phyloP scores from a whole-genome alignment of 306 rosid genomes.

The Vigna reflexopilosa region DNA sequence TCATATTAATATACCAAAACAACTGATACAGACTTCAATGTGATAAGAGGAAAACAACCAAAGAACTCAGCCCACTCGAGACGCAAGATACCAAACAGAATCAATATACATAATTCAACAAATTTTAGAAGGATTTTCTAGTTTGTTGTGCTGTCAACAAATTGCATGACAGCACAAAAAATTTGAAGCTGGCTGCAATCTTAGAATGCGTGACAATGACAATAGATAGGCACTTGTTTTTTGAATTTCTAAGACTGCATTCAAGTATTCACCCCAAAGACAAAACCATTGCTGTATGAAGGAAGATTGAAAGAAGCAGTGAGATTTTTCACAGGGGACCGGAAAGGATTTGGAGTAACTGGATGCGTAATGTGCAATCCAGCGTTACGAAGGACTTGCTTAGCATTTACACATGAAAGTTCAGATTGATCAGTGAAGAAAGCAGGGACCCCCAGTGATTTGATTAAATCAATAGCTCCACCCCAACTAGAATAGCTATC shows the following conservation, averaged over 20 bases:
- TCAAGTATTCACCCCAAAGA: constrained; percentile 65
- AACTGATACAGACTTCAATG: constrained; percentile 26
- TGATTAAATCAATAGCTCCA: constrained; percentile 47
- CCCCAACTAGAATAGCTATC: constrained; percentile 45
- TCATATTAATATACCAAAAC: constrained; percentile 5
- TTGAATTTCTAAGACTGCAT: constrained; percentile 21
- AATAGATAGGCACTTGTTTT: constrained; percentile 9
- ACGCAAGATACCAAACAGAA: background rate
- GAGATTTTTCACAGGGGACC: constrained; percentile 65
- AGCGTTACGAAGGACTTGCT: constrained; percentile 47
- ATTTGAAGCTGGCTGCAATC: constrained; percentile 29
- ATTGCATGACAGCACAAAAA: background rate
- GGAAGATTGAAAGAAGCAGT: constrained; percentile 63
- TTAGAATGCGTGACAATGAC: background rate
- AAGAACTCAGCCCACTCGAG: constrained; percentile 14
- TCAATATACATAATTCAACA: constrained; percentile 21
- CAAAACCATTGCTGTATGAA: constrained; percentile 69
- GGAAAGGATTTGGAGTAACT: constrained; percentile 70
- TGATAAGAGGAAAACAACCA: background rate
- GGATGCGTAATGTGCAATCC: constrained; percentile 66
- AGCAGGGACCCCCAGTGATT: constrained; percentile 44
- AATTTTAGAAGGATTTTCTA: constrained; percentile 28
- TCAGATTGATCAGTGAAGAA: constrained; percentile 49
- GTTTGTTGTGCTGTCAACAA: constrained; percentile 22
- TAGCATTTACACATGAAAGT: constrained; percentile 46